Evolutionary conservation across 371 early-diverging fungal species (phyloP).

Genomic region (Syncephalastrum monosporum): DNA sequence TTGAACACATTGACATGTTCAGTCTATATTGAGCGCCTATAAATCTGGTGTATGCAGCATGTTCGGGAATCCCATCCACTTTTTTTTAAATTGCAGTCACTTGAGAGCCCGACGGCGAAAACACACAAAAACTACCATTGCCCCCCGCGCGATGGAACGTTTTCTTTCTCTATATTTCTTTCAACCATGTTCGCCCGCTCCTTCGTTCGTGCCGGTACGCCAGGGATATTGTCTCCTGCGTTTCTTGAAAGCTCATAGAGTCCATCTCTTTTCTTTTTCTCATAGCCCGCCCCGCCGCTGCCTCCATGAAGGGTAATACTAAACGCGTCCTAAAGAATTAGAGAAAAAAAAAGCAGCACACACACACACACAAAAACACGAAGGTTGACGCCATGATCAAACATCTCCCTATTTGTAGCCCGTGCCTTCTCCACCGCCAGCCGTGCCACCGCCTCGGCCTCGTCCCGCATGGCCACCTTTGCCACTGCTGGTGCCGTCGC

Average conservation of each 20-base stretch:
- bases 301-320: conserved; percentile 35
- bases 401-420: conserved; percentile 18
- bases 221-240: no score
- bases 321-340: not conserved
- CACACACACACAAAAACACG: not conserved
- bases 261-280: not conserved
- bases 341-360: not conserved
- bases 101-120: no score
- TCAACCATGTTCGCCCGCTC: conserved; percentile 44
- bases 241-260: no score
- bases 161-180: conserved; percentile 13
- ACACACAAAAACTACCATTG: no score
- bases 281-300: conserved; percentile 32
- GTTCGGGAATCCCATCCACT: no score
- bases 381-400: not conserved
- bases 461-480: conserved; percentile 34
- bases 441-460: conserved; percentile 40
- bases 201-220: conserved; percentile 40
- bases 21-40: no score
- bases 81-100: no score
- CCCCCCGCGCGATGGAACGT: not conserved
- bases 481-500: conserved; percentile 51
- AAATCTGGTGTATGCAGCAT: no score
- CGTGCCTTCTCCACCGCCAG: conserved; percentile 51
- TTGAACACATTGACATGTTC: no score